Conservation (phyloP, 495 filamentous ascomycete species). For the Lophiotrema nucula region DNA sequence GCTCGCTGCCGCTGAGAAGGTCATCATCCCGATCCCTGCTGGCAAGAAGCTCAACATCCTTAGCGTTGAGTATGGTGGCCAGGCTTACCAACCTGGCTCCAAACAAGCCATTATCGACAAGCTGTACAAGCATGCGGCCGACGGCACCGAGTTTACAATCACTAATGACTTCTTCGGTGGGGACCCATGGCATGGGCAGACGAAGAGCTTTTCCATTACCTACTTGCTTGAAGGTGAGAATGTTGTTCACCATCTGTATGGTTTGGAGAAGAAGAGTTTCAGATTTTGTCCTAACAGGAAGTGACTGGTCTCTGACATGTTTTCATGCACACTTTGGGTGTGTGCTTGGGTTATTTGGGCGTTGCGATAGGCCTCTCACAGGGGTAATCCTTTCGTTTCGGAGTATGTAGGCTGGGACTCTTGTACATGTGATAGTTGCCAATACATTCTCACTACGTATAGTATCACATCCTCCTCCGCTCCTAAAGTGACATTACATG, state of each 20-base stretch:
- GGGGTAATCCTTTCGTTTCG: too few relatives aligned
- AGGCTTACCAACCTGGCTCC: neutral
- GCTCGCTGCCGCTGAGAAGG: neutral
- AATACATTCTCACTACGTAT: too few relatives aligned
- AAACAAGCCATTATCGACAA: neutral
- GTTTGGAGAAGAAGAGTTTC: neutral
- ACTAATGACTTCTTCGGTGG: neutral
- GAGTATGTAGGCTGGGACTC: too few relatives aligned
- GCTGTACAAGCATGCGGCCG: neutral
- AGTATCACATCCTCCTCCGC: too few relatives aligned
- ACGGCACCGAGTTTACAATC: neutral
- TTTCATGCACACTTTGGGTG: too few relatives aligned
- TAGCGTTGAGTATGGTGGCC: conserved; percentile 2
- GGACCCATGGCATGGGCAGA: neutral
- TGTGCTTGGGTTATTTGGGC: too few relatives aligned
- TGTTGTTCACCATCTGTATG: neutral
- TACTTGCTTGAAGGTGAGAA: neutral
- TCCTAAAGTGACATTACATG: too few relatives aligned
- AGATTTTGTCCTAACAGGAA: neutral
- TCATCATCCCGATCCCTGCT: neutral
- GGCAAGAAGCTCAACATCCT: conserved; percentile 2
- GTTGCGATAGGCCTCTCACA: too few relatives aligned
- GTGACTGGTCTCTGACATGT: neutral
- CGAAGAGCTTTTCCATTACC: neutral
- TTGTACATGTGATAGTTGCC: too few relatives aligned